These are phyloP conservation scores for Ophiosphaerella herpotricha DNA, from an alignment of 2,329 filamentous ascomycete species.

Conservation along the genomic window DNA sequence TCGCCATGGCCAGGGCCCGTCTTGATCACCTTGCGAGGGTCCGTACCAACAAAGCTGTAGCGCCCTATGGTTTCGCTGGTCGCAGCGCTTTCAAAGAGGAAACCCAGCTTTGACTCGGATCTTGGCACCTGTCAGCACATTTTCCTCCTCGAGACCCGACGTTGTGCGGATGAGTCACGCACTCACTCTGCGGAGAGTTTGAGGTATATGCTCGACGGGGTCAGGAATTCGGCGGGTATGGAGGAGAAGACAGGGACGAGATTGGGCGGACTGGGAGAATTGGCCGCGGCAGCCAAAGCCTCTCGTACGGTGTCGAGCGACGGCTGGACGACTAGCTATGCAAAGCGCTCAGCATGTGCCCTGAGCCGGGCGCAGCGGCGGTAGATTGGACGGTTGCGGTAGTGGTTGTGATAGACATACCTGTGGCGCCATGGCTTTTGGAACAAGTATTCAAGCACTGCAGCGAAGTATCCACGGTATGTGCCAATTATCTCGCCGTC, in stretches of 20 bases:
- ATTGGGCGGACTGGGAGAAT: conserved; percentile 67
- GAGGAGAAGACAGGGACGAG: conserved; percentile 82
- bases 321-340: conserved; percentile 58
- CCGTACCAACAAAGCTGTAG: conserved; percentile 92
- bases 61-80: conserved; percentile 88
- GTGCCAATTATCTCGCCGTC: not conserved
- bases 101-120: conserved; percentile 76
- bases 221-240: conserved; percentile 89
- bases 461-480: not conserved
- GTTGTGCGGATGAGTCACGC: conserved; percentile 35
- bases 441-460: conserved; percentile 6
- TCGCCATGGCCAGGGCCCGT: conserved; percentile 88
- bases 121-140: conserved; percentile 35
- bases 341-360: conserved; percentile 29
- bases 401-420: conserved; percentile 17
- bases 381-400: conserved; percentile 1
- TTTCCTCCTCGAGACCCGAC: not conserved
- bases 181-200: conserved; percentile 78
- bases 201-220: conserved; percentile 91
- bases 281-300: conserved; percentile 58
- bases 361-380: not conserved
- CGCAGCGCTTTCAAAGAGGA: conserved; percentile 93
- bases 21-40: conserved; percentile 76
- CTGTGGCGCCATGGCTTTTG: conserved; percentile 29
- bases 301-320: conserved; percentile 64